These are phyloP conservation scores for Debaryomyces hansenii DNA, from an alignment of 805 yeast species.

Conservation along the genomic window DNA sequence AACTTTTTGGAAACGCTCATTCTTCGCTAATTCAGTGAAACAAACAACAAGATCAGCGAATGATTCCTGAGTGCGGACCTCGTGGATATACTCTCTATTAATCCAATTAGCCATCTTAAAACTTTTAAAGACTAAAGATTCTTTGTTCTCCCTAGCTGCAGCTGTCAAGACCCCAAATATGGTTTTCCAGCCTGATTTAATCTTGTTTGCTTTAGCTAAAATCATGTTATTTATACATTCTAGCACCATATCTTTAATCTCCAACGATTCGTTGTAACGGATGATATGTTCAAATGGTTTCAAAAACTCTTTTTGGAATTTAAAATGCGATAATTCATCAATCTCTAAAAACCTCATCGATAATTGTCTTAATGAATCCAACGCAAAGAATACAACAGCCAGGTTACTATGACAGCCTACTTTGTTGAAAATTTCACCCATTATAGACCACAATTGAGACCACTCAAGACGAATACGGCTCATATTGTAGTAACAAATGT, in stretches of 20 bases:
- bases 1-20: constrained; percentile 74
- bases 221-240: constrained; percentile 89
- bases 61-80: constrained; percentile 69
- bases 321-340: constrained; percentile 93
- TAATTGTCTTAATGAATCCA: constrained; percentile 90
- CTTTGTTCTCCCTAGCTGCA: constrained; percentile 65
- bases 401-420: constrained; percentile 80
- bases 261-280: constrained; percentile 60
- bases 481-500: constrained; percentile 97
- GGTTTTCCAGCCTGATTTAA: constrained; percentile 94
- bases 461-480: constrained; percentile 93
- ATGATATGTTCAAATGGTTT: constrained; percentile 86
- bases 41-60: constrained; percentile 67
- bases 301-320: constrained; percentile 91
- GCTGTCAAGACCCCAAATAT: constrained; percentile 75
- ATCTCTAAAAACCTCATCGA: constrained; percentile 89
- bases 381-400: constrained; percentile 81
- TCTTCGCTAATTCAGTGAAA: constrained; percentile 79
- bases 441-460: constrained; percentile 92
- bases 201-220: constrained; percentile 65
- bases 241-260: constrained; percentile 83
- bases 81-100: constrained; percentile 58
- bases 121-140: constrained; percentile 60
- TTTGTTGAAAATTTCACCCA: constrained; percentile 84
- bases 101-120: constrained; percentile 64